Evolutionary conservation across 352 stramenopile genomes (phyloP), one percentile per base, ranked within the genome.

Genomic region (Blastocystis sp.): DNA sequence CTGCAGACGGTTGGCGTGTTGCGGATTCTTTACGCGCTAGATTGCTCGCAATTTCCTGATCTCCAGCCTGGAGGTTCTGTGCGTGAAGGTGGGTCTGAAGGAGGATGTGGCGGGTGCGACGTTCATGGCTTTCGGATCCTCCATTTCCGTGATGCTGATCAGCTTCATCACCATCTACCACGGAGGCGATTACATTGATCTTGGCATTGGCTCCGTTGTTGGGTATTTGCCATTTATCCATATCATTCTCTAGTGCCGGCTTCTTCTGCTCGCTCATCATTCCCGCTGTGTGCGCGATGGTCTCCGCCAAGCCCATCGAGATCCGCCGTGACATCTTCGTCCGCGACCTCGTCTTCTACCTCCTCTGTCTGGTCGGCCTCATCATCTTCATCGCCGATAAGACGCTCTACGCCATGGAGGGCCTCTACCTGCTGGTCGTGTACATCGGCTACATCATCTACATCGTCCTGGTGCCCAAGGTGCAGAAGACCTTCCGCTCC

Each of bases 61-160:
- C 71, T 57, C 77, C 34, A 77, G 62, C 48, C 59, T 87, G 2
- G 77, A 87, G 52, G 61, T 77, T 76, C 34, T 87, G 42, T 87
- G 77, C 71, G 77, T 77, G 28, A 79, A 63, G 57, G 21, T 45
- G 59, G 62, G 71, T 38, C 43, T 87, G 28, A 87, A 87, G 57
- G 77, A 87, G 54, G 77, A 87, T 87, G 77, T 87, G 14, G 77
- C 77, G 0, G 77, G 77, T 42, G 77, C 77, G 2, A 76, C 77
- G 2, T 87, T 87, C 61, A 52, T 87, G 40, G 77, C 77, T 10
- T 77, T 87, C n/a, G 77, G 77, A 42, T 40, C 77, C 9, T 45
- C 77, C 6, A 57, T 57, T 76, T 21, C 59, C 54, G 77, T 71
- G 28, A 87, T 87, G 34, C 21, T 87, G 19, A 87, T 87, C 57